A percentile compares a stretch with the other conserved stretches of the same genome.
These are phyloP conservation scores for Acanthamoeba lenticulata DNA, from an alignment of 208 protist species.

Conservation along the genomic window DNA sequence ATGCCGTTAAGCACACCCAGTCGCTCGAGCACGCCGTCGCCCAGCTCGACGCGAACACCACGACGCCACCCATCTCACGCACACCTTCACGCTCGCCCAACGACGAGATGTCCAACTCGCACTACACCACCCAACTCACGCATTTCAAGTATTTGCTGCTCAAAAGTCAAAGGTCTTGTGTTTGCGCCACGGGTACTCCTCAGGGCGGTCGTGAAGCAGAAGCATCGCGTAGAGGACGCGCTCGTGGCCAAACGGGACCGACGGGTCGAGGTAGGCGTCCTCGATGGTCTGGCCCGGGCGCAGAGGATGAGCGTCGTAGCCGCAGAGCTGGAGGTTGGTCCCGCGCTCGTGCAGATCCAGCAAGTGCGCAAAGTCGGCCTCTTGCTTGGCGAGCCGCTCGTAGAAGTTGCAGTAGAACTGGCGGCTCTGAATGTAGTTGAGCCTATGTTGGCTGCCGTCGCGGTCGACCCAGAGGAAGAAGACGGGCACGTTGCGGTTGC, in stretches of 20 bases:
- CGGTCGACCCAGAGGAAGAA: slow-evolving; percentile 73
- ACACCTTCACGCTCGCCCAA: too few species aligned
- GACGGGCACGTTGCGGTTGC: slow-evolving; percentile 58
- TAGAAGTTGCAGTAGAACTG: slow-evolving; percentile 80
- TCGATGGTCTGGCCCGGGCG: neutral
- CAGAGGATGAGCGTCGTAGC: slow-evolving; percentile 70
- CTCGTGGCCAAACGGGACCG: slow-evolving; percentile 72
- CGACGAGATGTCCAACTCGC: too few species aligned
- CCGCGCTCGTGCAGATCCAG: slow-evolving; percentile 22
- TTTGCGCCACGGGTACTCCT: slow-evolving; percentile 68
- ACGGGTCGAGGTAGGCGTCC: slow-evolving; percentile 45
- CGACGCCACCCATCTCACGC: too few species aligned
- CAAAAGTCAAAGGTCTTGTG: slow-evolving; percentile 71
- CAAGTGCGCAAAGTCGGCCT: slow-evolving; percentile 41
- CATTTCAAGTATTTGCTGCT: too few species aligned
- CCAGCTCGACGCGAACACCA: too few species aligned
- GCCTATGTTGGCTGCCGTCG: slow-evolving; percentile 37
- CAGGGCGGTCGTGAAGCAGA: neutral
- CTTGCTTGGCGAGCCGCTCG: slow-evolving; percentile 36
- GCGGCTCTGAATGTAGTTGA: slow-evolving; percentile 59
- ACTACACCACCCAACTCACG: too few species aligned
- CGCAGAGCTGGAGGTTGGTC: slow-evolving; percentile 67
- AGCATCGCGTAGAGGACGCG: slow-evolving; percentile 68
- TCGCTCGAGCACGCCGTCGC: too few species aligned
- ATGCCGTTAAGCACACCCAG: too few species aligned